Base-by-base conservation (phyloP, 2,329 filamentous ascomycete species). In the Lomentospora prolificans region DNA sequence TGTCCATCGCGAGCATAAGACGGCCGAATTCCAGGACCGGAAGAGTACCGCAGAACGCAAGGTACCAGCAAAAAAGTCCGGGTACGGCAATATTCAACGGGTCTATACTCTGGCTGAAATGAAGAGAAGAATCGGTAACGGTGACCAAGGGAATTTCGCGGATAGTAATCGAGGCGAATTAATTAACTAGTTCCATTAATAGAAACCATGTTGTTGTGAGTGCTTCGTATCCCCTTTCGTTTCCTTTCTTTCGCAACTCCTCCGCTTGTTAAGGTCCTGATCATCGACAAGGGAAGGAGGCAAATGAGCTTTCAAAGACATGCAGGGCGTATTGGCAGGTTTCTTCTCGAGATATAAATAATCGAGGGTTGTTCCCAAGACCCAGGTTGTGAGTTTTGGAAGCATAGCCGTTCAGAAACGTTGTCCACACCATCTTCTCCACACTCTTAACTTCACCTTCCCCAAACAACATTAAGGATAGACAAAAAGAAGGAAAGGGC, bases 101-200 rank as follows among this genome's bases (percentile, higher is more conserved):
- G 36, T 17, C 8, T 41, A 41, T 41, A 17, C n/a, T 12, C 36
- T 41, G 14, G 36, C 36, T 41, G 36, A 19, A n/a, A n/a, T 41
- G n/a, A 14, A 8, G 2, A 5, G 51, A 8, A 12, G 30, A 41
- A 19, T 8, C 9, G 50, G 30, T 5, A 12, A 25, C 2, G 25
- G 24, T 3, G 27, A 19, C 19, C 17, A 12, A 24, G 19, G 12
- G 36, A 41, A 41, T 41, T 41, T 41, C 19, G 36, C 36, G 36
- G 36, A 41, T 17, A 41, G 36, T 41, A 50, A 24, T 10, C 36
- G 36, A 41, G 36, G n/a, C 19, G 28, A 10, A 54, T 54, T 54
- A 44, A 44, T 39, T 44, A 36, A 10, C 52, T 46, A 36, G 25
- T 31, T 54, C 52, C 52, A 46, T 44, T 54, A 41, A 46, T 54